Evolutionary conservation across 768 basidiomycete genomes (phyloP), one percentile per base, ranked within the genome.

Genomic region (Symmetrospora coprosmae): DNA sequence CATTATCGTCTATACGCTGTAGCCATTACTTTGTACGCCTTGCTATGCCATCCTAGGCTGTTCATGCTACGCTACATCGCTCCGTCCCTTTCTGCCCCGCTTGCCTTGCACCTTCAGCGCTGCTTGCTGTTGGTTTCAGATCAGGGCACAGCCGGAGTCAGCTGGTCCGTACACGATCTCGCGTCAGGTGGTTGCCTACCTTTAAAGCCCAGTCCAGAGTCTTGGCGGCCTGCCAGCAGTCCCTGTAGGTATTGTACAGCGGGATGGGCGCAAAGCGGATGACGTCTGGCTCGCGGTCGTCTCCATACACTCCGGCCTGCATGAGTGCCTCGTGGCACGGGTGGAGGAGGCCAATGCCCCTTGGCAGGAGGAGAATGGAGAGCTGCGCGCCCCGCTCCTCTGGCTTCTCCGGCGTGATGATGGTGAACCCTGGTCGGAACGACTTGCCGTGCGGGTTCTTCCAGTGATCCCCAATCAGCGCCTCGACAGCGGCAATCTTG

Each of bases 281-380:
- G 50, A 97, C 87, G 69, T 88, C 85, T 27, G 94, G 92, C 68
- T 82, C 75, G 68, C 94, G 76, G 72, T 92, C 87, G 73, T 99
- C 94, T 9, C 87, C 91, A 50, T 94, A 78, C 14, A 99, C 84
- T 5, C 94, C 94, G 50, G 76, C 72, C 62, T 77, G 76, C 21
- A 76, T 74, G 68, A 97, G 72, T 38, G 73, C 75, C 50, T 78
- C 72, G 62, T 82, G 80, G 21, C 94, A 78, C 59, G 74, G 76
- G 60, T 77, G 76, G 91, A 97, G 96, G 41, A 81, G 69, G 31
- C 75, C 78, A 14, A 78, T 75, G 27, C 62, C 67, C 53, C 76
- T 79, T 19, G 84, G 83, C 28, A 88, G 73, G 73, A 91, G 85
- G 30, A 87, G 73, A 31, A 97, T 74, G 23, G 89, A 94, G 17